Conservation (phyloP, 2,329 filamentous ascomycete genomes). For the Colletotrichum melonis region DNA sequence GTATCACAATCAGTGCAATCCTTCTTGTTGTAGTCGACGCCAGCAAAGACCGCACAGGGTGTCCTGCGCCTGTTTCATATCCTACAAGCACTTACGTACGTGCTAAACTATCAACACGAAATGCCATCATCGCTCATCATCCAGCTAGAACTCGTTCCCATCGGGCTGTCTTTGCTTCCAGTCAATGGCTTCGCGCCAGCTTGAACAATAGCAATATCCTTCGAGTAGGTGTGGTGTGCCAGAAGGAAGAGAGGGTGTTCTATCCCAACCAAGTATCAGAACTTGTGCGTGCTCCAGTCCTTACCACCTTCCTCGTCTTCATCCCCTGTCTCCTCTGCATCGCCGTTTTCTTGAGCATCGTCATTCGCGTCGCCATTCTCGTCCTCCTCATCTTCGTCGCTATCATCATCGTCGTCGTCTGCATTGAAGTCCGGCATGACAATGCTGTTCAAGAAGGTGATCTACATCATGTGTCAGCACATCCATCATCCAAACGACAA, state of each 20-base stretch:
- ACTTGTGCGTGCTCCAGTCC: conserved; percentile 34
- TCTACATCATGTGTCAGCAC: conserved; percentile 52
- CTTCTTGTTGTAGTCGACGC: neutral
- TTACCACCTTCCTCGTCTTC: conserved; percentile 31
- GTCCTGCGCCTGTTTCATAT: neutral
- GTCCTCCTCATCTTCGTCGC: conserved; percentile 45
- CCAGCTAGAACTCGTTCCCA: neutral
- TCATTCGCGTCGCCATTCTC: conserved; percentile 29
- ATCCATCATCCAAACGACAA: neutral
- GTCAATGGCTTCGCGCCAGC: neutral
- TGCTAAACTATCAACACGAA: neutral
- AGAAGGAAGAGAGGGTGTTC: neutral
- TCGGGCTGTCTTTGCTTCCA: neutral
- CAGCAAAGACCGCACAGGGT: neutral
- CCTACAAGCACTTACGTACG: neutral
- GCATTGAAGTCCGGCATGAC: conserved; percentile 75
- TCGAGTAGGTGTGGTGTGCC: neutral
- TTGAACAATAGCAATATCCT: neutral
- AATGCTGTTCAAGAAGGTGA: conserved; percentile 77
- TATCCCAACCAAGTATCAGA: neutral
- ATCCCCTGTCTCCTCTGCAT: conserved; percentile 34
- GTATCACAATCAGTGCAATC: neutral
- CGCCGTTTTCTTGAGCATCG: conserved; percentile 25
- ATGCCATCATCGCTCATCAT: neutral
- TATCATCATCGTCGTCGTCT: conserved; percentile 56